Evolutionary conservation across 768 basidiomycete species (phyloP).

Genomic region (Tylopilus intermedius): DNA sequence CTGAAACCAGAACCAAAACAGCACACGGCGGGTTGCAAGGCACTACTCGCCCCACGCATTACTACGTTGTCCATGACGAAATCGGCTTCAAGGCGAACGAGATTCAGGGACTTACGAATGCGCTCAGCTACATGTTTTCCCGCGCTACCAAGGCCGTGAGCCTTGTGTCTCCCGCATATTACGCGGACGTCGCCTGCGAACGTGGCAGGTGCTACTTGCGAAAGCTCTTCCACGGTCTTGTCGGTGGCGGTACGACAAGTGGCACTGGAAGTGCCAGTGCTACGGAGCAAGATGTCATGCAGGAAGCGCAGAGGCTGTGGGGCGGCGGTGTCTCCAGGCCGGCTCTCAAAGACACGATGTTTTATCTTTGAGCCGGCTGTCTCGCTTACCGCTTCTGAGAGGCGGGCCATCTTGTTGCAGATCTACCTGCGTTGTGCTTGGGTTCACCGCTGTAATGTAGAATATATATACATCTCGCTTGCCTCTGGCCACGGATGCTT

Average conservation of each 20-base stretch:
- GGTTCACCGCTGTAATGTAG: background rate
- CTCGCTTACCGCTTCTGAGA: background rate
- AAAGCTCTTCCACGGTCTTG: conserved; percentile 40
- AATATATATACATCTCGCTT: background rate
- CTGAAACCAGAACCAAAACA: conserved; percentile 7
- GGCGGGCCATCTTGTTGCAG: background rate
- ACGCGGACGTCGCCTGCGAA: conserved; percentile 50
- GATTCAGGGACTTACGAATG: conserved; percentile 52
- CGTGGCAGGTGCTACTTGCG: conserved; percentile 51
- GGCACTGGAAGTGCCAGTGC: conserved; percentile 34
- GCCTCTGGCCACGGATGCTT: background rate
- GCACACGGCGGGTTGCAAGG: conserved; percentile 45
- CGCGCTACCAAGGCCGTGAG: conserved; percentile 50
- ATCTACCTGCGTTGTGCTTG: background rate
- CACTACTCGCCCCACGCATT: conserved; percentile 50
- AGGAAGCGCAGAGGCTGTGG: conserved; percentile 57
- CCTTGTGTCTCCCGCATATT: conserved; percentile 34
- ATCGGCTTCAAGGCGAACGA: conserved; percentile 44
- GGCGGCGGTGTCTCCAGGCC: conserved; percentile 44
- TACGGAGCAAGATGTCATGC: conserved; percentile 45
- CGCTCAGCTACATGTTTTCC: conserved; percentile 52
- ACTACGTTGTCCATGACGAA: conserved; percentile 54
- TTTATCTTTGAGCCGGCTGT: conserved; percentile 48
- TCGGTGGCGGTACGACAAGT: conserved; percentile 22
- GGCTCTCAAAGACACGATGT: conserved; percentile 66